phyloP scores from a whole-genome alignment of 2,329 filamentous ascomycete species.

The Neofusicoccum ribis region DNA sequence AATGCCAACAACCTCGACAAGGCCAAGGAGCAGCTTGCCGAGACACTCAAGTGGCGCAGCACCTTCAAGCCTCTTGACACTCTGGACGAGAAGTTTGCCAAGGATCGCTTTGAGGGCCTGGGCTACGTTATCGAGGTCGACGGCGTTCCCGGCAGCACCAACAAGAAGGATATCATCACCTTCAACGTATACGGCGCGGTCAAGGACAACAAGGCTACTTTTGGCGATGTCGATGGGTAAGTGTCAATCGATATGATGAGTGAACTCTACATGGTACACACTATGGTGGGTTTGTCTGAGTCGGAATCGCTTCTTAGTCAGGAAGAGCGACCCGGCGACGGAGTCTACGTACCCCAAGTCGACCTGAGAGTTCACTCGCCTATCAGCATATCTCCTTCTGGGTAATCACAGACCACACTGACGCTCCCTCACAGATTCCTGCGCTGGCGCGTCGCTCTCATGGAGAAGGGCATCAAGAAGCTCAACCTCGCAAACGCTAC shows the following conservation, averaged over 20 bases:
- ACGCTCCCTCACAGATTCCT: slow-evolving; percentile 66
- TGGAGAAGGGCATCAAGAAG: slow-evolving; percentile 80
- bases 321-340: background rate
- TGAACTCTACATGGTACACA: background rate
- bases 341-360: background rate
- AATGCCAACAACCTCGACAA: slow-evolving; percentile 74
- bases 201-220: slow-evolving; percentile 77
- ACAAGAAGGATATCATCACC: slow-evolving; percentile 68
- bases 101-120: slow-evolving; percentile 71
- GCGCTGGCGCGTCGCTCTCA: slow-evolving; percentile 83
- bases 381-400: background rate
- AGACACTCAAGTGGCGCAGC: slow-evolving; percentile 82
- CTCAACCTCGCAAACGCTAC: slow-evolving; percentile 71
- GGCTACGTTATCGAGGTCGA: slow-evolving; percentile 78
- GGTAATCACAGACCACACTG: background rate
- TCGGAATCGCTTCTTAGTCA: background rate
- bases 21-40: slow-evolving; percentile 74
- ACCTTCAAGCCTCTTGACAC: slow-evolving; percentile 69
- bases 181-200: slow-evolving; percentile 94
- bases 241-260: slow-evolving; percentile 34
- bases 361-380: background rate
- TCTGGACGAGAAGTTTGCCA: slow-evolving; percentile 62
- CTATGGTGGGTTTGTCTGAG: slow-evolving; percentile 3
- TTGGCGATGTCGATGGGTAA: slow-evolving; percentile 78
- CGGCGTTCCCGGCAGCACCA: slow-evolving; percentile 52